Percentiles rank a stretch among this genome's conserved stretches.
phyloP scores from a whole-genome alignment of 345 rosid species.

The Sisymbrium irio region DNA sequence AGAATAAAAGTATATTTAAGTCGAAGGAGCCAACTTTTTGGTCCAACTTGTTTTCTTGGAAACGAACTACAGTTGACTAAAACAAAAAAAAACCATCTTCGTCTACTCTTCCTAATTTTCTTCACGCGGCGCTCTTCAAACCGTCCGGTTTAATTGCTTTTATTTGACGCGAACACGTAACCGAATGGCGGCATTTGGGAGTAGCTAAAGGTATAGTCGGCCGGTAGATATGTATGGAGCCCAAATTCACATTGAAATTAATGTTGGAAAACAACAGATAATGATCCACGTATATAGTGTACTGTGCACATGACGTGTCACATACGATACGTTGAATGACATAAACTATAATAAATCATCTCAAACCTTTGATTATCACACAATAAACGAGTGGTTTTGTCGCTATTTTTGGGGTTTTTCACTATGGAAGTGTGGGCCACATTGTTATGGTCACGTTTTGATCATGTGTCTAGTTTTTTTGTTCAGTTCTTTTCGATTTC shows the following conservation, averaged over 20 bases:
- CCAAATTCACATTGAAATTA: background rate
- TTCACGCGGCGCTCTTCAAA: constrained; percentile 21
- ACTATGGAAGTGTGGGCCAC: background rate
- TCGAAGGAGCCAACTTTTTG: background rate
- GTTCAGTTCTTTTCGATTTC: background rate
- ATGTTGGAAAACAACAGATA: background rate
- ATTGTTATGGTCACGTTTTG: background rate
- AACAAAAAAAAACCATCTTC: background rate
- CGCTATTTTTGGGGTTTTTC: background rate
- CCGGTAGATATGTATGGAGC: background rate
- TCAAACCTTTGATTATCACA: background rate
- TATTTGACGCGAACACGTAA: background rate
- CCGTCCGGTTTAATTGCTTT: constrained; percentile 9
- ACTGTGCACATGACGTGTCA: background rate
- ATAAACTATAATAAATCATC: background rate
- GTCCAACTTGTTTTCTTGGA: background rate
- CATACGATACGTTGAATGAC: background rate
- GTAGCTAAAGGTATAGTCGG: constrained; percentile 4
- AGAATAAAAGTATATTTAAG: background rate
- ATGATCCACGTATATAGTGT: background rate
- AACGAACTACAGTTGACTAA: constrained; percentile 24
- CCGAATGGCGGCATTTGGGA: background rate
- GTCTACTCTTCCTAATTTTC: background rate
- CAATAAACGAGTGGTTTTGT: background rate
- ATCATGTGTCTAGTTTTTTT: background rate